Percentiles rank a stretch among this genome's conserved stretches.
These are phyloP conservation scores for Phellinidium pouzarii DNA, from an alignment of 1,284 basidiomycete genomes.

Conservation along the genomic window DNA sequence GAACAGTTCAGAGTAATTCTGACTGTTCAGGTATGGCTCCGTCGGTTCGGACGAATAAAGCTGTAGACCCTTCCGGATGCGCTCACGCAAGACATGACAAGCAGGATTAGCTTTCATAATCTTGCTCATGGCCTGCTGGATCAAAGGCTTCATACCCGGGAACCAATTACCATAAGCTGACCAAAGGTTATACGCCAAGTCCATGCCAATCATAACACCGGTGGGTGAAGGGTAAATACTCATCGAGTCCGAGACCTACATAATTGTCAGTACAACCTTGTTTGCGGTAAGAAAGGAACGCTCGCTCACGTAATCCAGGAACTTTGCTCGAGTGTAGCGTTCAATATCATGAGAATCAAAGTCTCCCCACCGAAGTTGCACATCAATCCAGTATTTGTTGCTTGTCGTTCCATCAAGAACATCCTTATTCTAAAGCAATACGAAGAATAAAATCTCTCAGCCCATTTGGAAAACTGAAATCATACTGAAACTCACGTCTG, in stretches of 20 bases:
- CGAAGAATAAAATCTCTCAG: slow-evolving; percentile 6
- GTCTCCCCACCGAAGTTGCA: slow-evolving; percentile 98
- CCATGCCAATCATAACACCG: slow-evolving; percentile 97
- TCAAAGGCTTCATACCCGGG: slow-evolving; percentile 95
- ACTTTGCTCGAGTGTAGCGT: slow-evolving; percentile 96
- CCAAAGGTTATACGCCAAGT: slow-evolving; percentile 97
- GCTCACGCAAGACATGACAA: slow-evolving; percentile 96
- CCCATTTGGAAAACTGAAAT: neutral
- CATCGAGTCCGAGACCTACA: slow-evolving; percentile 85
- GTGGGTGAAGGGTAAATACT: slow-evolving; percentile 98
- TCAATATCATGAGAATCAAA: slow-evolving; percentile 99
- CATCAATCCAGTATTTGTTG: slow-evolving; percentile 99
- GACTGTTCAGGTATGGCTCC: slow-evolving; percentile 97
- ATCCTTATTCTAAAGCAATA: slow-evolving; percentile 68
- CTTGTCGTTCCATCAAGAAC: slow-evolving; percentile 94
- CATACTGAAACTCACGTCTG: slow-evolving; percentile 58
- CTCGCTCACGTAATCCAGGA: slow-evolving; percentile 80
- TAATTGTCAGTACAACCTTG: slow-evolving; percentile 15
- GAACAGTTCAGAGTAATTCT: slow-evolving; percentile 96
- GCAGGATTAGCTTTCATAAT: slow-evolving; percentile 99
- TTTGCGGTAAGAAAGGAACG: slow-evolving; percentile 5
- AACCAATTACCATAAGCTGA: slow-evolving; percentile 99
- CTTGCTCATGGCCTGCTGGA: slow-evolving; percentile 99
- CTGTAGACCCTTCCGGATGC: slow-evolving; percentile 97
- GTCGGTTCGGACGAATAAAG: slow-evolving; percentile 99